Evolutionary conservation across 2,329 filamentous ascomycete genomes (phyloP).

Genomic region (Sporothrix globosa): DNA sequence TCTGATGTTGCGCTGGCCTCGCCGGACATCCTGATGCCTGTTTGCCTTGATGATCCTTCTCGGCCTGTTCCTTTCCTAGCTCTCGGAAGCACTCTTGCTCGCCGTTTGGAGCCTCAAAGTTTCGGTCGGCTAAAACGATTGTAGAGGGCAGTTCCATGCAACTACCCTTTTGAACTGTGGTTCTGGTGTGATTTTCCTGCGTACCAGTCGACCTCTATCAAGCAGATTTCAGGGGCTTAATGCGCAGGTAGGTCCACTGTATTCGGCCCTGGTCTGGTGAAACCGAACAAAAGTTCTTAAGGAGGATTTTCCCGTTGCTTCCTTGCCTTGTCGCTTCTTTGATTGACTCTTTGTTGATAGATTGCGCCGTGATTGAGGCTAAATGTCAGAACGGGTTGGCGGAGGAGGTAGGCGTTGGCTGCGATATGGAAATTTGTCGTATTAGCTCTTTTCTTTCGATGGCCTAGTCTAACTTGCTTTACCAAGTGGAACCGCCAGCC

Average conservation of each 20-base stretch:
- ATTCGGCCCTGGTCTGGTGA: constrained; percentile 14
- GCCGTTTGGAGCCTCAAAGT: background rate
- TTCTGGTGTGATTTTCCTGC: background rate
- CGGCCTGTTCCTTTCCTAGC: background rate
- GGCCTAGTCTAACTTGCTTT: background rate
- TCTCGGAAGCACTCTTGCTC: background rate
- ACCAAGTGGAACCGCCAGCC: background rate
- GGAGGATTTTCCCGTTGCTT: constrained; percentile 1
- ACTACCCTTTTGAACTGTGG: background rate
- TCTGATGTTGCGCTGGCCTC: background rate
- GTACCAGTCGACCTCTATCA: background rate
- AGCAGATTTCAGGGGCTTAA: constrained; percentile 14
- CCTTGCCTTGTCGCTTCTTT: constrained; percentile 17
- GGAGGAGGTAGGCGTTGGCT: background rate
- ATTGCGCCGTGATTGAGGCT: constrained; percentile 25
- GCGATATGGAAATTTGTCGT: background rate
- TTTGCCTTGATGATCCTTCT: background rate
- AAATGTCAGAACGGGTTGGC: constrained; percentile 16
- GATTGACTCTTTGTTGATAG: constrained; percentile 11
- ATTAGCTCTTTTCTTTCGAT: constrained; percentile 7
- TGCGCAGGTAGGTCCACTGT: constrained; percentile 5
- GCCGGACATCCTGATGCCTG: background rate
- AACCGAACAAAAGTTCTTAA: background rate
- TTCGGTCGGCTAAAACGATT: constrained; percentile 1
- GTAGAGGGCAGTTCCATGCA: background rate